A percentile compares a stretch with the other conserved stretches of the same genome.
Evolutionary conservation across 192 early-diverging fungal genomes (phyloP).

Genomic region (Podila minutissima): DNA sequence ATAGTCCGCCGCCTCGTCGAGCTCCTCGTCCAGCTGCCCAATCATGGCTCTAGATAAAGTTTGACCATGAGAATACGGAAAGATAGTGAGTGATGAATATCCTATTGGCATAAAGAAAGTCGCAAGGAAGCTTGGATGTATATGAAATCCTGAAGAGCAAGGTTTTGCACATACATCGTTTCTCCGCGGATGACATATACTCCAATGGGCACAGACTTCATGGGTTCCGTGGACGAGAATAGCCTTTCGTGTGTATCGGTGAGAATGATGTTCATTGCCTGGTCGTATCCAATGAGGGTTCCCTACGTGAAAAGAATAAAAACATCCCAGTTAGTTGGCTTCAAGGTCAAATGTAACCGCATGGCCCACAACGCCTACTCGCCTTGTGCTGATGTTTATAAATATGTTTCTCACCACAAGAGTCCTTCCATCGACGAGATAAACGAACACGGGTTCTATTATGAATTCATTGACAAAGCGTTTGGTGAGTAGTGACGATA

Average conservation of each 20-base stretch:
- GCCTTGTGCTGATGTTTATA: no score
- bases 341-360: no score
- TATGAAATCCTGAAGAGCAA: no score
- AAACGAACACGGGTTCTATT: constrained; percentile 41
- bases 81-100: no score
- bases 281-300: constrained; percentile 21
- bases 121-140: no score
- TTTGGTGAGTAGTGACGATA: neutral
- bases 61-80: neutral
- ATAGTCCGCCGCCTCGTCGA: constrained; percentile 39
- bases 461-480: neutral
- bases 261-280: constrained; percentile 39
- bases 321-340: no score
- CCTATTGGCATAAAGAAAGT: no score
- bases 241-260: constrained; percentile 46
- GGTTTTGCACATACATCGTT: constrained; percentile 24
- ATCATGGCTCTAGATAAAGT: constrained; percentile 29
- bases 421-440: constrained; percentile 34
- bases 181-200: constrained; percentile 51
- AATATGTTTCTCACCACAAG: constrained; percentile 20
- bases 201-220: constrained; percentile 47
- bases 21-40: constrained; percentile 41
- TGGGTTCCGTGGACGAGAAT: constrained; percentile 45
- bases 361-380: no score
- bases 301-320: no score